Evolutionary conservation across 805 yeast species (phyloP).

Genomic region (Spathaspora girioi): DNA sequence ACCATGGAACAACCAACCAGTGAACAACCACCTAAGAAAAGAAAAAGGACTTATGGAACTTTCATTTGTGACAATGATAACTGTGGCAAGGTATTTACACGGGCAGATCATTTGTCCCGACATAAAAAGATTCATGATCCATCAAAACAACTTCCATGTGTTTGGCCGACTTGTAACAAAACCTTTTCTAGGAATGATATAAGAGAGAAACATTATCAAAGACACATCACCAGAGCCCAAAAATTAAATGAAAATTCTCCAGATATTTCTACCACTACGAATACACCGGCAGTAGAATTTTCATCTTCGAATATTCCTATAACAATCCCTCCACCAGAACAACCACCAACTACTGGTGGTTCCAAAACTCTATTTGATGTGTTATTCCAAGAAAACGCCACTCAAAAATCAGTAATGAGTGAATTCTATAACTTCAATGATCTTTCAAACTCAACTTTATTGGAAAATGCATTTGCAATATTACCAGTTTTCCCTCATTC

Average conservation of each 20-base stretch:
- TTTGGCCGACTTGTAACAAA: constrained; percentile 16
- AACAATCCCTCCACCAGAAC: neutral
- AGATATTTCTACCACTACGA: neutral
- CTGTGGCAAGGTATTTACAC: constrained; percentile 50
- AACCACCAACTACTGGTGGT: constrained; percentile 11
- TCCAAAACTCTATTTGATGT: constrained; percentile 26
- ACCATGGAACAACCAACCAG: too few species aligned
- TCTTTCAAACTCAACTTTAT: constrained; percentile 15
- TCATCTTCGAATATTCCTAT: neutral
- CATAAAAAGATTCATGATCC: constrained; percentile 54
- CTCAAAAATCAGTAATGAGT: neutral
- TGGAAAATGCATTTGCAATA: constrained; percentile 15
- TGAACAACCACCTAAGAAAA: constrained; percentile 7
- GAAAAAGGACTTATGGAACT: constrained; percentile 18
- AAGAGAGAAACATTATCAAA: constrained; percentile 17
- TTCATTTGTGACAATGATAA: constrained; percentile 39
- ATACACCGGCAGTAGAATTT: too few species aligned
- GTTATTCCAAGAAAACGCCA: constrained; percentile 22
- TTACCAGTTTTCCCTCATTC: constrained; percentile 19
- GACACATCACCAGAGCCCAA: constrained; percentile 11
- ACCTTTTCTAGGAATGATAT: constrained; percentile 18
- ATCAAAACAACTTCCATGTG: constrained; percentile 8
- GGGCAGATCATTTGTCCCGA: constrained; percentile 60
- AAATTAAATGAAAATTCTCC: neutral
- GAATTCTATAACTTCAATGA: constrained; percentile 9